These are phyloP conservation scores for Darksidea phi DNA, from an alignment of 495 filamentous ascomycete species.

Conservation along the genomic window DNA sequence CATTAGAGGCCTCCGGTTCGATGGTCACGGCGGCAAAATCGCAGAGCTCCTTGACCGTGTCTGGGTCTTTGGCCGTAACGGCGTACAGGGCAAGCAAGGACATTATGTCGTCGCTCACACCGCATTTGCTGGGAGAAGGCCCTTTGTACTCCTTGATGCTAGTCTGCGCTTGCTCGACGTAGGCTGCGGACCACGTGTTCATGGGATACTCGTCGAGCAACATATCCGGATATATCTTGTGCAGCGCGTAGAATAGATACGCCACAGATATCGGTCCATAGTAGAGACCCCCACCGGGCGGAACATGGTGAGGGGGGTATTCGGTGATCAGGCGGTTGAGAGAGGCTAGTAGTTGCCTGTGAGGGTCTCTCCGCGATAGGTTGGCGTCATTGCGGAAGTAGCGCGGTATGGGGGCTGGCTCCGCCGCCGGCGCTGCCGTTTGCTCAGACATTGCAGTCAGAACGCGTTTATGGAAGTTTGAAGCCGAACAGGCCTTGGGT, in stretches of 20 bases:
- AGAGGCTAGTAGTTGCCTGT: conserved; percentile 47
- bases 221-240: conserved; percentile 49
- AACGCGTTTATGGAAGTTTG: not conserved
- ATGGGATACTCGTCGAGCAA: conserved; percentile 47
- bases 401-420: conserved; percentile 27
- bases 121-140: conserved; percentile 48
- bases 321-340: conserved; percentile 44
- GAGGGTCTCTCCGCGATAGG: conserved; percentile 37
- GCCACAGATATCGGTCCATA: conserved; percentile 60
- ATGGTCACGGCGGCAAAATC: conserved; percentile 43
- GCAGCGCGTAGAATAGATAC: conserved; percentile 57
- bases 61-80: conserved; percentile 47
- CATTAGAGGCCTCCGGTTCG: conserved; percentile 45
- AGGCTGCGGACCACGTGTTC: conserved; percentile 48
- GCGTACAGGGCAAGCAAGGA: conserved; percentile 54
- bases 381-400: conserved; percentile 38
- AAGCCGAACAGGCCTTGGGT: not conserved
- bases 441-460: conserved; percentile 16
- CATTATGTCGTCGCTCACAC: conserved; percentile 57
- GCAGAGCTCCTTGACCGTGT: conserved; percentile 48
- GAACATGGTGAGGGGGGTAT: conserved; percentile 41
- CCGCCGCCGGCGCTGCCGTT: conserved; percentile 7
- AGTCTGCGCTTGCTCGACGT: conserved; percentile 44
- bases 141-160: conserved; percentile 50
- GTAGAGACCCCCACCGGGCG: conserved; percentile 53